Base-by-base conservation (phyloP, 441 rosid genomes). In the Gossypium schwendimanii region DNA sequence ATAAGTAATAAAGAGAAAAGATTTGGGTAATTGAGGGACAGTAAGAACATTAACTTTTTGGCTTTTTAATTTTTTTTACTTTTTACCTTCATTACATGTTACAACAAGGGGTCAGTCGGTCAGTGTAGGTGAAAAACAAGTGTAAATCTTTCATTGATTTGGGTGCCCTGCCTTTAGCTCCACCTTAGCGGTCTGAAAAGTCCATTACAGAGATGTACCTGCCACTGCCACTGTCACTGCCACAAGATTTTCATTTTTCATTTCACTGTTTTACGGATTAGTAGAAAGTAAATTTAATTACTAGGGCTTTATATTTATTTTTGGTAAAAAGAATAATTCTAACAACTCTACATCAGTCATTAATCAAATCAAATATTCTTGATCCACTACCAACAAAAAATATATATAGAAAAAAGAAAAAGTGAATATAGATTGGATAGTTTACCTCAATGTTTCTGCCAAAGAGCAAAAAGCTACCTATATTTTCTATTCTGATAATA, bases 1-100 rank as follows among this genome's bases (percentile, higher is more conserved):
- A 33, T 6, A 33, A 33, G 39, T 33, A 31, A 31, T 61, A 15
- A 31, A 31, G 65, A 36, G 14, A 66, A 66, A 8, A 23, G 7
- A 24, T 18, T 39, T 63, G 79, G 79, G 73, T 36, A 66, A 36
- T 63, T 63, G 47, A 20, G 54, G 28, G 72, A 64, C 69, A 21
- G 58, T 6, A 8, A 12, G 39, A 54, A 6, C 70, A 31, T 1
- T 18, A 26, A 12, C 24, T 50, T 17, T 50, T 53, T 6, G 4
- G 57, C 50, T 47, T 52, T 50, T 31, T 5, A 24, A 0, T 2
- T 59, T 14, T 12, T 24, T 58, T 36, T 33, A 33, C 41, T 6
- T 36, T 12, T 59, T 23, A 26, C 63, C 5, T 59, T 14, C 28
- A 10, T 8, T 55, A 55, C 61, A 55, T 55, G 17, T 57, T 59